Conservation (phyloP, 371 early-diverging fungal genomes). For the Syncephalastrum sp. region DNA sequence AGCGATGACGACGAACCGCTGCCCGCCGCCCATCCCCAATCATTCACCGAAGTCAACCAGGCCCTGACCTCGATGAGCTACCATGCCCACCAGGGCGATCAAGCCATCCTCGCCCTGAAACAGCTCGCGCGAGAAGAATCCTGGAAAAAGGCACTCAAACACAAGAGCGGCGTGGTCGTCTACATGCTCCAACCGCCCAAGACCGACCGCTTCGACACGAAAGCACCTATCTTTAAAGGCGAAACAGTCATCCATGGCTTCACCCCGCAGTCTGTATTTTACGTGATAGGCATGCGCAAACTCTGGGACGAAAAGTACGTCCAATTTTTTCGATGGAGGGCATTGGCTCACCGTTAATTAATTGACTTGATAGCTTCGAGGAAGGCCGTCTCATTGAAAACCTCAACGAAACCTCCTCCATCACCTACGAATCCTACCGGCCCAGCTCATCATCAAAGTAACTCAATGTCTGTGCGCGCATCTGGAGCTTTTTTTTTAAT, state of each 20-base stretch:
- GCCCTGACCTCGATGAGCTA: constrained; percentile 26
- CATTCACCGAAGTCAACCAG: constrained; percentile 7
- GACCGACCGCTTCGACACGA: constrained; percentile 30
- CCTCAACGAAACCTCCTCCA: constrained; percentile 52
- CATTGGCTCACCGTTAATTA: not conserved
- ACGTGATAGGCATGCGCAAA: constrained; percentile 67
- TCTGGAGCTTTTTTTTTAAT: not conserved
- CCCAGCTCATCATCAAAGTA: constrained; percentile 44
- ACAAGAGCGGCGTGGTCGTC: constrained; percentile 64
- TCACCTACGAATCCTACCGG: constrained; percentile 55
- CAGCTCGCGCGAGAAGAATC: constrained; percentile 28
- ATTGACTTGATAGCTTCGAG: constrained; percentile 40
- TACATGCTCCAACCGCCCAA: constrained; percentile 39
- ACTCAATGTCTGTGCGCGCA: not conserved
- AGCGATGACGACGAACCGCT: constrained; percentile 44
- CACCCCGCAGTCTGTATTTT: constrained; percentile 65
- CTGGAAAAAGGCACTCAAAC: constrained; percentile 71
- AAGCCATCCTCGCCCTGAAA: constrained; percentile 28
- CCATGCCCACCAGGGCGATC: constrained; percentile 43
- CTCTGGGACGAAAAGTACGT: constrained; percentile 59
- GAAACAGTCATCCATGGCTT: constrained; percentile 64
- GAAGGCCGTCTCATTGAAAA: constrained; percentile 56
- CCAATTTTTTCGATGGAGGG: not conserved
- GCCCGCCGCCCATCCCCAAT: constrained; percentile 27
- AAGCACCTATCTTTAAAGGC: constrained; percentile 60